phyloP scores from a whole-genome alignment of 352 stramenopile species.

The Phytophthora megakarya region DNA sequence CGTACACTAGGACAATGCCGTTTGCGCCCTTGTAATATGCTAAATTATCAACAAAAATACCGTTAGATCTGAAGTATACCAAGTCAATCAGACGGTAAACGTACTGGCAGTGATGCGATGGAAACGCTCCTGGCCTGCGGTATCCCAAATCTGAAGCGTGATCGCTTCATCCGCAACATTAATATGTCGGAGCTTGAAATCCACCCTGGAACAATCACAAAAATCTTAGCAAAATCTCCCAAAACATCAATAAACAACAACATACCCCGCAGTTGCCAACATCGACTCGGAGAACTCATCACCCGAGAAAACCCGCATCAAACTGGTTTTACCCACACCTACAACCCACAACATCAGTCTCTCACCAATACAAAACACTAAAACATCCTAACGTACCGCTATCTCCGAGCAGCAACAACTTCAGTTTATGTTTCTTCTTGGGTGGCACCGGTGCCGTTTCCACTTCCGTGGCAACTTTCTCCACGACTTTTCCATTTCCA shows the following conservation, averaged over 20 bases:
- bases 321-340: conserved; percentile 92
- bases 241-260: background rate
- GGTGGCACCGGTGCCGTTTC: conserved; percentile 36
- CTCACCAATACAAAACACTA: no score
- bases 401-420: conserved; percentile 91
- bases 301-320: conserved; percentile 93
- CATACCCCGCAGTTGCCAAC: conserved; percentile 89
- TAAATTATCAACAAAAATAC: conserved; percentile 28
- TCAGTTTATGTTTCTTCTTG: conserved; percentile 88
- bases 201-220: conserved; percentile 60
- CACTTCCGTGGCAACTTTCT: conserved; percentile 29
- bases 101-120: conserved; percentile 93
- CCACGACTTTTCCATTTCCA: background rate
- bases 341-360: conserved; percentile 10
- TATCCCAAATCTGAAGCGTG: conserved; percentile 95
- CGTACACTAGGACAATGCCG: conserved; percentile 94
- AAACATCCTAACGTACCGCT: conserved; percentile 49
- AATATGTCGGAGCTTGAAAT: conserved; percentile 94
- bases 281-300: conserved; percentile 92
- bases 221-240: background rate
- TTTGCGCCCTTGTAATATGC: conserved; percentile 95
- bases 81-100: conserved; percentile 25
- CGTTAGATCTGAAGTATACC: conserved; percentile 15
- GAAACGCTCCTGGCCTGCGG: conserved; percentile 93
- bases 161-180: conserved; percentile 83